These are phyloP conservation scores for Manihot esculenta DNA, from an alignment of 441 rosid species.

Conservation along the genomic window DNA sequence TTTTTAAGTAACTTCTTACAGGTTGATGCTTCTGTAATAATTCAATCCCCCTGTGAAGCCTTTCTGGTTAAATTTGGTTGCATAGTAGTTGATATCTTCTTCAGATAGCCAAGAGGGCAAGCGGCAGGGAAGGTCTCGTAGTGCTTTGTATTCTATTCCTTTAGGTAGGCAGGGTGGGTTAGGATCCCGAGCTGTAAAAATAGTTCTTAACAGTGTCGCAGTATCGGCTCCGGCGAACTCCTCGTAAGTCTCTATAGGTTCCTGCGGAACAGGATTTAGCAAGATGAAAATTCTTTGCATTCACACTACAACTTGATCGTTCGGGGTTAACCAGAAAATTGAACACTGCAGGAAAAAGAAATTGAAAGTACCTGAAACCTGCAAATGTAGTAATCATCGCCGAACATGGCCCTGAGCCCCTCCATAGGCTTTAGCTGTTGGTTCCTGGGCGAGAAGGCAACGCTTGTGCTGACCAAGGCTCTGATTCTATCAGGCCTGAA, in stretches of 20 bases:
- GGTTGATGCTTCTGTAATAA: conserved; percentile 56
- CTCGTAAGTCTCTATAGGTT: conserved; percentile 53
- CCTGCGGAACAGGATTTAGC: conserved; percentile 26
- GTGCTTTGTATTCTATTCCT: conserved; percentile 24
- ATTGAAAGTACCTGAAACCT: conserved; percentile 53
- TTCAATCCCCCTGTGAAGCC: conserved; percentile 59
- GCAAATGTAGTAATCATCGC: conserved; percentile 67
- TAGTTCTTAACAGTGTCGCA: conserved; percentile 29
- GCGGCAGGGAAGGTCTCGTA: conserved; percentile 16
- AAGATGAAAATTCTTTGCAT: too few relatives aligned
- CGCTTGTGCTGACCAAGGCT: conserved; percentile 53
- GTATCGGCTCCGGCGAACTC: conserved; percentile 38
- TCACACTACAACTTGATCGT: too few relatives aligned
- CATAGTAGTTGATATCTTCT: conserved; percentile 49
- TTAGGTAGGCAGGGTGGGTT: conserved; percentile 44
- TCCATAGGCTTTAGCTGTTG: conserved; percentile 44
- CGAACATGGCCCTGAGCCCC: conserved; percentile 41
- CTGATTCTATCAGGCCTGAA: conserved; percentile 59
- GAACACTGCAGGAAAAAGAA: neutral
- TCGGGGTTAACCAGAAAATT: too few relatives aligned
- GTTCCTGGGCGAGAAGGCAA: conserved; percentile 53
- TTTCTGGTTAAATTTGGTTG: conserved; percentile 35
- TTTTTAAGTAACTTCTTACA: conserved; percentile 31
- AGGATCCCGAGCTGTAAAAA: conserved; percentile 30
- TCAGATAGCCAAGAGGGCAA: conserved; percentile 58